Evolutionary conservation across 345 rosid species (phyloP).

Genomic region (Eucalyptus albens): DNA sequence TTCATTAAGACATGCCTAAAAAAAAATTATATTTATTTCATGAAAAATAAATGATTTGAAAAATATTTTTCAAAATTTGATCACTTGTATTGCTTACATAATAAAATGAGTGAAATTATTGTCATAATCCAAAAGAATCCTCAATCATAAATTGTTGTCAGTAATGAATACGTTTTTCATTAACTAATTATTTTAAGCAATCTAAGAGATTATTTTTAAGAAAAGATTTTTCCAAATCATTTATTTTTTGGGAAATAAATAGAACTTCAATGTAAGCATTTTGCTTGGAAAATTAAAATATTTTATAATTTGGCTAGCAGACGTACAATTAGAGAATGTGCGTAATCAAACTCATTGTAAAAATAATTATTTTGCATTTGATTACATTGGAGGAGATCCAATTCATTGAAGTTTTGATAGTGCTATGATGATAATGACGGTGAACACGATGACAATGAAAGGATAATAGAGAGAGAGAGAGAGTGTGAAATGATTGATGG

Average conservation of each 20-base stretch:
- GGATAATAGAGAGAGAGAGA: neutral
- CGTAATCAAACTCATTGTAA: neutral
- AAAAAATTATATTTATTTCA: neutral
- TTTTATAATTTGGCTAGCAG: neutral
- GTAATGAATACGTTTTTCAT: no score
- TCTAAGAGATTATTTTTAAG: no score
- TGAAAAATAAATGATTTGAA: no score
- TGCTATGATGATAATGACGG: neutral
- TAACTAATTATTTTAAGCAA: no score
- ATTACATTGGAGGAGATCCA: neutral
- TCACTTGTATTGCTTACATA: no score
- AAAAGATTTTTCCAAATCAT: fast-evolving
- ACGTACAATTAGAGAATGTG: neutral
- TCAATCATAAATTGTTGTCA: no score
- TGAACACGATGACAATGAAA: neutral
- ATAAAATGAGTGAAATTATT: no score
- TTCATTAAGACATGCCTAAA: neutral
- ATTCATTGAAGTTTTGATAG: neutral
- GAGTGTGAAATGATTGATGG: neutral
- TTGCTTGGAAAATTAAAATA: neutral
- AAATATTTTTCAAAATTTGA: no score
- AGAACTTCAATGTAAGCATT: neutral
- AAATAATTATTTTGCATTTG: neutral
- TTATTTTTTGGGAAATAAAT: neutral
- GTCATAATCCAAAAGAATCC: no score